Evolutionary conservation across 2,329 filamentous ascomycete genomes (phyloP).

Genomic region (Orbilia javanica): DNA sequence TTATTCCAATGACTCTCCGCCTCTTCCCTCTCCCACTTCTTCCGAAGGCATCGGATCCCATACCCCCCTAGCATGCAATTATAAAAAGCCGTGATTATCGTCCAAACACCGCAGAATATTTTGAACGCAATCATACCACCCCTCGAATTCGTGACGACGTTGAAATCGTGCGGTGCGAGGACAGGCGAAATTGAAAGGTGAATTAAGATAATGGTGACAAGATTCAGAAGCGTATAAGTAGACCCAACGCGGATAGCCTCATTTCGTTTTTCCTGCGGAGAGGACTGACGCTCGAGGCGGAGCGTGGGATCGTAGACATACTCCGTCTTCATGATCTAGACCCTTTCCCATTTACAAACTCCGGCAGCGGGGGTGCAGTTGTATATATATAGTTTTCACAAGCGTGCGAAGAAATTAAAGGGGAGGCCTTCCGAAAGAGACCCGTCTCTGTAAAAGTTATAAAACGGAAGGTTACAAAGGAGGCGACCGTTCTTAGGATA

Average conservation of each 20-base stretch:
- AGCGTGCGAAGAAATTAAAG: too few species aligned
- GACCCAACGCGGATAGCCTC: conserved; percentile 34
- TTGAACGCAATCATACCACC: conserved; percentile 26
- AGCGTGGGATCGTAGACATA: conserved; percentile 7
- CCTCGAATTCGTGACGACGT: background rate
- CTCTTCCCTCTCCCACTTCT: conserved; percentile 37
- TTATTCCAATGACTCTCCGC: conserved; percentile 39
- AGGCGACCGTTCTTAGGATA: too few species aligned
- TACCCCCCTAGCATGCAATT: conserved; percentile 32
- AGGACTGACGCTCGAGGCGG: conserved; percentile 34
- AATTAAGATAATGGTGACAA: conserved; percentile 32
- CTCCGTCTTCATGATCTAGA: conserved; percentile 1
- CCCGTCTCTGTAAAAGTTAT: too few species aligned
- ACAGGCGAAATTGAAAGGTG: conserved; percentile 37
- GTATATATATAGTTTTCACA: background rate
- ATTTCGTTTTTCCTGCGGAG: conserved; percentile 41
- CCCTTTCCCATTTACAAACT: background rate
- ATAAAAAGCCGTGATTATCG: conserved; percentile 43
- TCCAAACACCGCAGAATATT: conserved; percentile 35
- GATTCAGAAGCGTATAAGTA: conserved; percentile 37
- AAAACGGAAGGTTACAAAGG: too few species aligned
- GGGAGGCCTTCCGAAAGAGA: too few species aligned
- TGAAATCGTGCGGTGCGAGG: conserved; percentile 31
- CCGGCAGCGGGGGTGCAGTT: background rate
- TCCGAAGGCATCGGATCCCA: background rate